These are phyloP conservation scores for Chlorella ohadii DNA, from an alignment of 139 green algal genomes.

Conservation along the genomic window DNA sequence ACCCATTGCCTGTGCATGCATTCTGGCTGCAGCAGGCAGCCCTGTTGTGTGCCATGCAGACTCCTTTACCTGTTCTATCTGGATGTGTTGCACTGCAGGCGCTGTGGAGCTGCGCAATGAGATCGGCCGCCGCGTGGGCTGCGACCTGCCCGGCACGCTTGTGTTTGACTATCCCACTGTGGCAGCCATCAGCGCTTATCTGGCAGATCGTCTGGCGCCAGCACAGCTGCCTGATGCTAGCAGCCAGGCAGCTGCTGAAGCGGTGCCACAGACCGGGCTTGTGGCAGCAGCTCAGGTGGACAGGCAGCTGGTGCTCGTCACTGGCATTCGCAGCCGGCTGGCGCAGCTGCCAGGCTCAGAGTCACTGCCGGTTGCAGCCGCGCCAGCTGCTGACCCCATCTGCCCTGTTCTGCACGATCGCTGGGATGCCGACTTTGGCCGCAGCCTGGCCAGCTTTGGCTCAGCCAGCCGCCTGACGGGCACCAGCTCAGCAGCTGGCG, in stretches of 20 bases:
- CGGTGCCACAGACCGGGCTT: neutral
- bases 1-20: too few species aligned
- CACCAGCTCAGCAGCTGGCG: neutral
- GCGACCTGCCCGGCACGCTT: slow-evolving; percentile 47
- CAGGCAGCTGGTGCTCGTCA: neutral
- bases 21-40: too few species aligned
- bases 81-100: neutral
- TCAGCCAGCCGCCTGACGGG: neutral
- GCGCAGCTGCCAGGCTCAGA: neutral
- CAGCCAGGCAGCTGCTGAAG: neutral
- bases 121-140: slow-evolving; percentile 23
- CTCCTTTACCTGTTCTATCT: too few species aligned
- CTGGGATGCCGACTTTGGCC: slow-evolving; percentile 57
- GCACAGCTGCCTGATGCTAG: neutral
- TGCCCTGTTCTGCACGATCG: slow-evolving; percentile 52
- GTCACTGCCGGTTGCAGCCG: neutral
- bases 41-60: too few species aligned
- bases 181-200: slow-evolving; percentile 35
- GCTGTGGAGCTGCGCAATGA: slow-evolving; percentile 53
- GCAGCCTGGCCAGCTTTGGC: neutral
- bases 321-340: neutral
- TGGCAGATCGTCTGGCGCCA: neutral
- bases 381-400: slow-evolving; percentile 35
- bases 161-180: slow-evolving; percentile 76
- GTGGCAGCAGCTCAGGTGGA: neutral